Base-by-base conservation (phyloP, 1,139 yeast genomes). In the Candida pseudoviswanathii region DNA sequence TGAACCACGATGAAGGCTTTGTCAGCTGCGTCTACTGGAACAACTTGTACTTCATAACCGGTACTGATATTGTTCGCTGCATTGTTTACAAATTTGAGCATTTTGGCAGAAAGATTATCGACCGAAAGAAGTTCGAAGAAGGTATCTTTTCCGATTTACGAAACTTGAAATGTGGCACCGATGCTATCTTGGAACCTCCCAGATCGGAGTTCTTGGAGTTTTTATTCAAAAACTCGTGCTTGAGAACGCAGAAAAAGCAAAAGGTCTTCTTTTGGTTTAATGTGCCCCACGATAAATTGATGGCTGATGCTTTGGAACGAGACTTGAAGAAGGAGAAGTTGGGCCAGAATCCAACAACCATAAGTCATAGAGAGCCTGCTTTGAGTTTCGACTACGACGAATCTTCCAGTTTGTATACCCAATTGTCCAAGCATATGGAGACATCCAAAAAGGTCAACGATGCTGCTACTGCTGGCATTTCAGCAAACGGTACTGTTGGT, bases 231-330 rank as follows among this genome's bases (percentile, higher is more conserved):
- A 90, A 94, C 64, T 84, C 86, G 55, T 92, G 99, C 65, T 77
- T 94, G 25, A 79, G 97, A 58, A 94, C 99, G 1, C 98, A 94
- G 63, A 94, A 94, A 76, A 94, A 94, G 64, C 99, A 94, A 65
- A 94, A 94, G 65, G 98, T 94, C 38, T 94, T 94, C 65, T 91
- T 86, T 66, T 94, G 99, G 99, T 92, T 89, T 66, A 87, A 92
- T 62, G 98, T 94, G 5, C 94, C 95, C 41, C 98, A 94, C 68
- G 97, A 94, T 64, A 85, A 89, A 62, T 71, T 94, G 46, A 92
- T 94, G 80, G 85, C 94, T 3, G 99, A 94, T 67, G 98, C 98
- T 0, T 71, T 94, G 49, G 98, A 92, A 67, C 76, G 99, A 59
- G 99, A 94, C 63, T 71, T 92, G 63, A 91, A 91, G 66, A 85